Conservation (phyloP, 148 eudicot genomes). For the Nyssa sinensis region DNA sequence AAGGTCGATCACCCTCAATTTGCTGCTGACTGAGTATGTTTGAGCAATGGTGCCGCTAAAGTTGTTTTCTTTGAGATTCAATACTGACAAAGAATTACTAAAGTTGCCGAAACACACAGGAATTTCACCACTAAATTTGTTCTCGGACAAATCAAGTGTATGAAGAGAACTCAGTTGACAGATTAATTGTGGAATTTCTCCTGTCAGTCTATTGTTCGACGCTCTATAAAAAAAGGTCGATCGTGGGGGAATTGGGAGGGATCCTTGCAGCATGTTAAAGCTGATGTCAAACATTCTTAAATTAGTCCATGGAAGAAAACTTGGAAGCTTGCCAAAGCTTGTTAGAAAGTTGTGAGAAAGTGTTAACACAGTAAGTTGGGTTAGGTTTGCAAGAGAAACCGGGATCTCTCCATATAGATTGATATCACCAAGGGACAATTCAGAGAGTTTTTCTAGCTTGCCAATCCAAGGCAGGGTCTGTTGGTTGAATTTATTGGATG, state of each 20-base stretch:
- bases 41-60: slow-evolving; percentile 18
- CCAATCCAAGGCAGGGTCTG: too few relatives aligned
- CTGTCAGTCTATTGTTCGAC: slow-evolving; percentile 16
- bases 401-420: too few relatives aligned
- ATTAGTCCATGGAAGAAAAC: slow-evolving; percentile 13
- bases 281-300: slow-evolving; percentile 4
- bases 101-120: slow-evolving; percentile 25
- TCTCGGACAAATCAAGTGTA: slow-evolving; percentile 33
- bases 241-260: slow-evolving; percentile 24
- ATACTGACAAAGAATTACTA: slow-evolving; percentile 7
- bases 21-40: slow-evolving; percentile 1
- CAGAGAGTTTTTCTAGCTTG: too few relatives aligned
- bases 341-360: slow-evolving; percentile 16
- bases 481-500: too few relatives aligned
- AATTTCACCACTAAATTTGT: slow-evolving; percentile 27
- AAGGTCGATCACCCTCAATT: slow-evolving; percentile 17
- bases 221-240: not conserved
- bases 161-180: slow-evolving; percentile 22
- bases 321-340: slow-evolving; percentile 2
- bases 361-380: not conserved
- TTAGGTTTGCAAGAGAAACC: too few relatives aligned
- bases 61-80: slow-evolving; percentile 22
- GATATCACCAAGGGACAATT: too few relatives aligned
- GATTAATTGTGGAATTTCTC: slow-evolving; percentile 19
- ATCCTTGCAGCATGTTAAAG: slow-evolving; percentile 18